Percentiles rank a stretch among this genome's conserved stretches.
Conservation (phyloP, 805 yeast genomes). For the Starmerella scarabaei region DNA sequence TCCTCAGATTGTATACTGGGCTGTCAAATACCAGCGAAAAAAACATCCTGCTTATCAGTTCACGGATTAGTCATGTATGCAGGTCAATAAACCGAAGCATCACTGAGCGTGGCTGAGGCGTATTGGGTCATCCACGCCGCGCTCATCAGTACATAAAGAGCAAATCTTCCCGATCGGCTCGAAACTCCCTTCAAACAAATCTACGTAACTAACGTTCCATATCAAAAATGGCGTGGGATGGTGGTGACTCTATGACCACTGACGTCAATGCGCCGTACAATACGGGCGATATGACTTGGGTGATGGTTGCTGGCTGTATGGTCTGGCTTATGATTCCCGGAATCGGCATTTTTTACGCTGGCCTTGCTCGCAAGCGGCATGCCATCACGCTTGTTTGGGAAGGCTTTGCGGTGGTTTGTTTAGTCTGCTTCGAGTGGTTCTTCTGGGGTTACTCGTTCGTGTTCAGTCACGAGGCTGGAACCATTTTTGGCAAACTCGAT, state of each 20-base stretch:
- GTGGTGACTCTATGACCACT: constrained; percentile 64
- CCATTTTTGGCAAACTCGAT: constrained; percentile 66
- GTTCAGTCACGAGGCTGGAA: constrained; percentile 57
- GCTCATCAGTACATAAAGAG: too few species aligned
- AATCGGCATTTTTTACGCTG: constrained; percentile 83
- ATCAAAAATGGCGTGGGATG: constrained; percentile 36
- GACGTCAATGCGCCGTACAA: constrained; percentile 56
- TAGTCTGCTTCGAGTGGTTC: constrained; percentile 90
- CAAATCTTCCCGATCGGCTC: too few species aligned
- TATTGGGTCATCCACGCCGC: too few species aligned
- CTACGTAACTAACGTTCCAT: too few species aligned
- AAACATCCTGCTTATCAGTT: too few species aligned
- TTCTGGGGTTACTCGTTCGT: constrained; percentile 95
- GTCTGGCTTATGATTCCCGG: constrained; percentile 98
- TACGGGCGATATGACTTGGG: constrained; percentile 70
- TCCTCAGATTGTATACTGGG: too few species aligned
- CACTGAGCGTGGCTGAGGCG: too few species aligned
- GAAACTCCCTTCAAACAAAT: too few species aligned
- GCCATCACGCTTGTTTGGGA: constrained; percentile 94
- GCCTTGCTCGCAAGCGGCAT: constrained; percentile 86
- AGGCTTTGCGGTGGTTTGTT: constrained; percentile 72
- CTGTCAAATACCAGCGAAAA: too few species aligned
- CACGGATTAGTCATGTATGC: too few species aligned
- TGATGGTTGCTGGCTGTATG: constrained; percentile 59
- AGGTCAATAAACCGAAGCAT: too few species aligned